These are phyloP conservation scores for Candida ortonii DNA, from an alignment of 805 yeast species.

Conservation along the genomic window DNA sequence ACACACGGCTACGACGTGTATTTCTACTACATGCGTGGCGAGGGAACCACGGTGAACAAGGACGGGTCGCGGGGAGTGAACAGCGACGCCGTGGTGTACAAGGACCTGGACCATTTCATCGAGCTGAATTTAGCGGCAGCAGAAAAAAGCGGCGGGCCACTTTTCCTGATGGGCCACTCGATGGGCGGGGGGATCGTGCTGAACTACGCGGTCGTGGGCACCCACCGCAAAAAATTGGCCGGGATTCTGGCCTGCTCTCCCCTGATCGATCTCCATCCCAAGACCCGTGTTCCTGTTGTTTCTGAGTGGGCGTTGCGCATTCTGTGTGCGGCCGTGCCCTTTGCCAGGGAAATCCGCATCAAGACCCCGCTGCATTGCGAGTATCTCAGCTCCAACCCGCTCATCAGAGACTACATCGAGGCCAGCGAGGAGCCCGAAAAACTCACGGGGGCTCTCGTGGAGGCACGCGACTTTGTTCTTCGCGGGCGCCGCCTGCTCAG, in stretches of 20 bases:
- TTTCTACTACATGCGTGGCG: slow-evolving; percentile 73
- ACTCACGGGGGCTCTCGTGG: slow-evolving; percentile 54
- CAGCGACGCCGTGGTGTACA: slow-evolving; percentile 52
- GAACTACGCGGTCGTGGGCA: slow-evolving; percentile 60
- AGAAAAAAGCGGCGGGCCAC: slow-evolving; percentile 16
- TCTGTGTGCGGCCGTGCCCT: slow-evolving; percentile 43
- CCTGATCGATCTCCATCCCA: slow-evolving; percentile 53
- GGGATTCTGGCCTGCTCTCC: slow-evolving; percentile 59
- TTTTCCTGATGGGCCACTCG: slow-evolving; percentile 65
- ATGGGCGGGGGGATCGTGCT: slow-evolving; percentile 79
- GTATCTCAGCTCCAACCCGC: slow-evolving; percentile 49
- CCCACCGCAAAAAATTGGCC: slow-evolving; percentile 41
- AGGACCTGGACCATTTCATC: slow-evolving; percentile 59
- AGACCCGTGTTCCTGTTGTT: slow-evolving; percentile 50
- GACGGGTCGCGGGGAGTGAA: slow-evolving; percentile 54
- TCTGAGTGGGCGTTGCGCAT: slow-evolving; percentile 42
- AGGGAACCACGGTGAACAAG: slow-evolving; percentile 57
- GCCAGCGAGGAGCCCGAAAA: slow-evolving; percentile 38
- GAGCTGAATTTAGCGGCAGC: slow-evolving; percentile 40
- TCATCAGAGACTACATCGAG: slow-evolving; percentile 44
- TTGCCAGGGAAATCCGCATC: slow-evolving; percentile 37
- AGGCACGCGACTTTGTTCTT: slow-evolving; percentile 56
- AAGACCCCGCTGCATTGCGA: slow-evolving; percentile 55
- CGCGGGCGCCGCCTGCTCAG: slow-evolving; percentile 56
- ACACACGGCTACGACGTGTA: slow-evolving; percentile 59